phyloP scores from a whole-genome alignment of 1,139 yeast genomes.

The Candida glucosophila region DNA sequence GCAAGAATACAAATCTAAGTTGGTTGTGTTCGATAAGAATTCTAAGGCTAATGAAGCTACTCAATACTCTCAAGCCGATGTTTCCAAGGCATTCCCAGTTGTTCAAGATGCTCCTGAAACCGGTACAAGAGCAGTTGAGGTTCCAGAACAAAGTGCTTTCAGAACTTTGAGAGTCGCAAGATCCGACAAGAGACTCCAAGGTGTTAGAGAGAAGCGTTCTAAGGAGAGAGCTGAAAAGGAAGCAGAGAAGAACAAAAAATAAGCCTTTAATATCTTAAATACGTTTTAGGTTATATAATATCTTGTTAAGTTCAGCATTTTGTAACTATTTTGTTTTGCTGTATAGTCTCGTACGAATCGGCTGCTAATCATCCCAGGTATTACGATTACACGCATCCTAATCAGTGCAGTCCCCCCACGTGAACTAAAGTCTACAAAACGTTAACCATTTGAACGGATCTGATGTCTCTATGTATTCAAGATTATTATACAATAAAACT shows the following conservation, averaged over 20 bases:
- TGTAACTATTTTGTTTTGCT: too few relatives aligned
- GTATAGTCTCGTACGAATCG: too few relatives aligned
- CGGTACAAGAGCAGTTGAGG: conserved; percentile 86
- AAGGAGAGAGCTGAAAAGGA: conserved; percentile 97
- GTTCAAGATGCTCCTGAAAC: conserved; percentile 66
- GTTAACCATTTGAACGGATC: too few relatives aligned
- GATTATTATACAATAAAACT: conserved; percentile 1
- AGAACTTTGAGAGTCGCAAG: conserved; percentile 93
- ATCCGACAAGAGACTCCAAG: conserved; percentile 87
- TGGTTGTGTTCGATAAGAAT: conserved; percentile 93
- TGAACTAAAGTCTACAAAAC: too few relatives aligned
- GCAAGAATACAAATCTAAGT: conserved; percentile 91
- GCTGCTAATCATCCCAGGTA: too few relatives aligned
- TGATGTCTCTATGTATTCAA: too few relatives aligned
- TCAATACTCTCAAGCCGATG: conserved; percentile 66
- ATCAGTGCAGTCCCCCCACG: too few relatives aligned
- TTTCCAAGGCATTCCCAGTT: conserved; percentile 88
- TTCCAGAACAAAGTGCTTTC: conserved; percentile 83
- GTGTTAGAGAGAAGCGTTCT: conserved; percentile 97
- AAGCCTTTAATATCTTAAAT: conserved; percentile 27
- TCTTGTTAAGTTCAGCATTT: too few relatives aligned
- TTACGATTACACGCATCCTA: too few relatives aligned
- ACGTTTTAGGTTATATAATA: too few relatives aligned
- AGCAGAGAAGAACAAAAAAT: conserved; percentile 94
- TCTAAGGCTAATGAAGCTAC: conserved; percentile 63